Conservation (phyloP, 1,139 yeast genomes). For the Lodderomyces pseudojiufengensis region DNA sequence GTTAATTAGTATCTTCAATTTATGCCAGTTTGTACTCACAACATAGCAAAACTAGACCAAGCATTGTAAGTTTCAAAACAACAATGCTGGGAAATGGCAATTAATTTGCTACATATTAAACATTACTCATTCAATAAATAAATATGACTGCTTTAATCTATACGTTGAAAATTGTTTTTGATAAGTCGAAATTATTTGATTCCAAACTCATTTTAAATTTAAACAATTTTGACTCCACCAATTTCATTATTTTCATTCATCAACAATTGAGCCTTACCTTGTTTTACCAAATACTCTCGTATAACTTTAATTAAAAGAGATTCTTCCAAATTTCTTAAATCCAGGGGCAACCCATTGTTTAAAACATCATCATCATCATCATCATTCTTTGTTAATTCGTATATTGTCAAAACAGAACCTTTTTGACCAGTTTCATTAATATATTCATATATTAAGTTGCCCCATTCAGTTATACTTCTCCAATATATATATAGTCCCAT, state of each 20-base stretch:
- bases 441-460: conserved; percentile 43
- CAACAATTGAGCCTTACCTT: conserved; percentile 65
- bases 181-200: too few species aligned
- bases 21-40: conserved; percentile 14
- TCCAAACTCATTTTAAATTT: conserved; percentile 5
- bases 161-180: too few species aligned
- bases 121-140: too few species aligned
- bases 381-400: conserved; percentile 55
- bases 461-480: conserved; percentile 77
- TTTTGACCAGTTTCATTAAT: conserved; percentile 73
- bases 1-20: conserved; percentile 7
- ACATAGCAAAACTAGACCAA: too few species aligned
- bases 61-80: too few species aligned
- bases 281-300: conserved; percentile 52
- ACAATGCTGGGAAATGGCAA: too few species aligned
- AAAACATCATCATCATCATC: conserved; percentile 1
- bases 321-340: conserved; percentile 62
- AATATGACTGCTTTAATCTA: too few species aligned
- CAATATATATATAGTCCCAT: conserved; percentile 59
- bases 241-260: conserved; percentile 53
- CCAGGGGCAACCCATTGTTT: conserved; percentile 44
- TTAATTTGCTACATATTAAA: too few species aligned
- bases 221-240: conserved; percentile 67
- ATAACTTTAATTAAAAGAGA: conserved; percentile 53
- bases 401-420: conserved; percentile 75